Evolutionary conservation across 768 basidiomycete genomes (phyloP).

Genomic region (Trametes punicea): DNA sequence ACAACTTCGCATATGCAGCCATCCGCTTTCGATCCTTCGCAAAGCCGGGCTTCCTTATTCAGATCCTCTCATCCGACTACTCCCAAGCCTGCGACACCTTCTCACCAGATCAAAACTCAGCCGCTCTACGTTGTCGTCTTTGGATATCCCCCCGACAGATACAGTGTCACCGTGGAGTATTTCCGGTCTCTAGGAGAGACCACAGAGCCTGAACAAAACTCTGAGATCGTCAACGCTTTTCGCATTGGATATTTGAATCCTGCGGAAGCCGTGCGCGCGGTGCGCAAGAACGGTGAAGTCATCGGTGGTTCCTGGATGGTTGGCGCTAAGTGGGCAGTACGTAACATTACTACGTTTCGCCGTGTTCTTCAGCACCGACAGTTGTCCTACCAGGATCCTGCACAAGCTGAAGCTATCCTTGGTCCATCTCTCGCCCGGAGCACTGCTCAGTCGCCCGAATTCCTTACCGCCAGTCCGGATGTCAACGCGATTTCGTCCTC

Average conservation of each 20-base stretch:
- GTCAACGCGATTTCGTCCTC: conserved; percentile 26
- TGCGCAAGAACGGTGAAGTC: conserved; percentile 81
- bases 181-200: conserved; percentile 71
- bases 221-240: conserved; percentile 78
- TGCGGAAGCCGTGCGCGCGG: conserved; percentile 73
- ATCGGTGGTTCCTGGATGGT: conserved; percentile 77
- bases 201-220: conserved; percentile 63
- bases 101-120: conserved; percentile 32
- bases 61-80: conserved; percentile 22
- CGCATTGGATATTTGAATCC: conserved; percentile 69
- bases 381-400: conserved; percentile 46
- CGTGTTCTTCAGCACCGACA: background rate
- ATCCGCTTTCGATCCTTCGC: conserved; percentile 39
- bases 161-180: conserved; percentile 66
- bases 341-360: conserved; percentile 31
- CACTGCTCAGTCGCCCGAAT: conserved; percentile 21
- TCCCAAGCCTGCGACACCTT: conserved; percentile 22
- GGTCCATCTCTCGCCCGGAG: conserved; percentile 32
- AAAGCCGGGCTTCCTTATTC: conserved; percentile 32
- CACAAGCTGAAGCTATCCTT: conserved; percentile 52
- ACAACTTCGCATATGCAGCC: conserved; percentile 25
- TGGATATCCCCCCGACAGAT: conserved; percentile 84
- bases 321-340: conserved; percentile 81
- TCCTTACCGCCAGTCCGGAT: conserved; percentile 17
- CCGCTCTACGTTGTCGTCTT: conserved; percentile 73